Evolutionary conservation across 2,329 filamentous ascomycete species (phyloP), one percentile per base, ranked within the genome.

Genomic region (Talaromyces rugulosus): DNA sequence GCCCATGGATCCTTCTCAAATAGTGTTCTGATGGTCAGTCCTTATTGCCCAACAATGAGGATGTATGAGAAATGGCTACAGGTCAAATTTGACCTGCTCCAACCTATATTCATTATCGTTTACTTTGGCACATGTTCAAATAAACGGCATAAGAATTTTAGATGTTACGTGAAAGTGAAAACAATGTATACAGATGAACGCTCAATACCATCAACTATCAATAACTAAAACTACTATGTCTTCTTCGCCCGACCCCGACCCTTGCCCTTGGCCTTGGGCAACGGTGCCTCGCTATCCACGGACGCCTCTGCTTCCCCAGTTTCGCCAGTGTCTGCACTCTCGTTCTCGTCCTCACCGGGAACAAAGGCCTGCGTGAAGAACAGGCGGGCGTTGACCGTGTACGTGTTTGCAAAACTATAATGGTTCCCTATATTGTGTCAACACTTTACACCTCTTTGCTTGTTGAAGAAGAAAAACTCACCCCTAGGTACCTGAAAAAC

Each of bases 401-500:
- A 87, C 61, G 91, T 87, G 75, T 98, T 99, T 60, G 83, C 83
- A 70, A 99, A 96, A 71, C 89, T 90, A 77, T 99, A 99, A 69
- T 92, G 90, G 72, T 98, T 98, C 58, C 94, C 94, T 63, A 61
- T 8, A 9, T 42, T 5, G 9, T 9, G 28, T 47, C n/a, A 47
- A n/a, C n/a, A 47, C 18, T 5, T n/a, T 44, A 23, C 16, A 5
- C 2, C 9, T 18, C 23, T 8, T 47, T 5, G 4, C 5, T 18
- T 18, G 8, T 23, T 23, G 6, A 23, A 11, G 33, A 4, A 4
- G 3, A 9, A 47, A 23, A 56, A 56, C n/a, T 82, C 78, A 97
- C 94, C 94, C 86, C 94, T 86, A 28, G 95, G 95, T 64, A 99
- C 93, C 75, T 96, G 93, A 84, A 91, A 98, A 75, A 93, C 89